Percentiles rank a stretch among this genome's conserved stretches.
Conservation (phyloP, 2,329 filamentous ascomycete genomes). For the Colletotrichum spaethianum region DNA sequence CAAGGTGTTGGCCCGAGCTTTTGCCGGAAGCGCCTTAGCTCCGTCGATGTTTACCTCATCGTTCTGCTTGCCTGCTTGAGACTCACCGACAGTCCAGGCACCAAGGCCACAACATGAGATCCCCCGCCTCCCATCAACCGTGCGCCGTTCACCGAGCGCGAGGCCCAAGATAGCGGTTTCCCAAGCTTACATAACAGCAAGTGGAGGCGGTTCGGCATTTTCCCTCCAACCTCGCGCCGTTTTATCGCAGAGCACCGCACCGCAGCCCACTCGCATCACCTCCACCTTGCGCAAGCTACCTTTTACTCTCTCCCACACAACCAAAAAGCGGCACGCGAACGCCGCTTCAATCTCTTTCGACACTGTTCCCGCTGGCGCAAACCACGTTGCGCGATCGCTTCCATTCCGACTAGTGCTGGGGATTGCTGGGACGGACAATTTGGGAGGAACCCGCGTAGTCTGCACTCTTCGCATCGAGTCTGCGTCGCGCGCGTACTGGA, state of each 20-base stretch:
- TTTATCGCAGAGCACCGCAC: constrained; percentile 37
- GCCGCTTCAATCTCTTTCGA: constrained; percentile 3
- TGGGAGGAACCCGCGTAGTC: constrained; percentile 20
- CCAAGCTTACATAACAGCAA: constrained; percentile 34
- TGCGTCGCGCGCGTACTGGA: constrained; percentile 37
- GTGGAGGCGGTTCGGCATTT: constrained; percentile 40
- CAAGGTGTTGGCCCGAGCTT: constrained; percentile 25
- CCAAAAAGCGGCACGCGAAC: constrained; percentile 37
- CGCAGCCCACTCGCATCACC: constrained; percentile 37
- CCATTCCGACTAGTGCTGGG: constrained; percentile 1
- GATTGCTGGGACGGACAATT: constrained; percentile 24
- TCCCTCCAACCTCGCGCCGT: constrained; percentile 41
- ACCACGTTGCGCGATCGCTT: constrained; percentile 11
- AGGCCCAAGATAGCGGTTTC: constrained; percentile 18
- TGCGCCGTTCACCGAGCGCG: constrained; percentile 9
- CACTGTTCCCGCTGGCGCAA: constrained; percentile 24
- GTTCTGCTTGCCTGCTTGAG: not conserved
- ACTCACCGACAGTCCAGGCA: not conserved
- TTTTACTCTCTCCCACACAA: constrained; percentile 26
- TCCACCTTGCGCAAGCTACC: constrained; percentile 42
- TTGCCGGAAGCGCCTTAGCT: constrained; percentile 11
- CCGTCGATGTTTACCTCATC: constrained; percentile 2
- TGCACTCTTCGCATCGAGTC: constrained; percentile 24
- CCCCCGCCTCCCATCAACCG: constrained; percentile 2
- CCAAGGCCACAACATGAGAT: constrained; percentile 4